Evolutionary conservation across 2,329 filamentous ascomycete species (phyloP).

Genomic region (Calonectria pteridis): DNA sequence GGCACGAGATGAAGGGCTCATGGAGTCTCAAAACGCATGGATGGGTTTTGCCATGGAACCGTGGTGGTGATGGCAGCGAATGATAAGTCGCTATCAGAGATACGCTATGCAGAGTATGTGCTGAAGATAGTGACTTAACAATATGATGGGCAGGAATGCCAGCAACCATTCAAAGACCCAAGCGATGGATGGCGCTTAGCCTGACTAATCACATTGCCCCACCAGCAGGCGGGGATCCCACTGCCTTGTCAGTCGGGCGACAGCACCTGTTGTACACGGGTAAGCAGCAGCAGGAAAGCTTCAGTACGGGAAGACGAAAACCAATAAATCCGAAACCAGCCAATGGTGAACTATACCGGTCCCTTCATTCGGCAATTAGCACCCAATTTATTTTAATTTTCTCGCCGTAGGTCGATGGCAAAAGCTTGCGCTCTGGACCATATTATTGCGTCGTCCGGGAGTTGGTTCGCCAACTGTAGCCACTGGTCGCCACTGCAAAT

Average conservation of each 20-base stretch:
- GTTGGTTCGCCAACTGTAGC: slow-evolving; percentile 5
- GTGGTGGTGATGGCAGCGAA: slow-evolving; percentile 31
- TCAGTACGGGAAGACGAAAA: not conserved
- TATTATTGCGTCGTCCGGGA: not conserved
- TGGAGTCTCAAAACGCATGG: slow-evolving; percentile 43
- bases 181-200: slow-evolving; percentile 13
- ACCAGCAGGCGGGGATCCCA: slow-evolving; percentile 10
- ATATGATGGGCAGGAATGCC: slow-evolving; percentile 10
- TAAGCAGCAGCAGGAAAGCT: not conserved
- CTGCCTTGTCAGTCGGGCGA: slow-evolving; percentile 7
- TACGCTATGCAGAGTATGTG: not conserved
- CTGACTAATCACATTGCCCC: slow-evolving; percentile 25
- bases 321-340: not conserved
- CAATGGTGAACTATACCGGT: not conserved
- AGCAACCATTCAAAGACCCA: slow-evolving; percentile 16
- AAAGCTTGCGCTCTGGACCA: not conserved
- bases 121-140: slow-evolving; percentile 19
- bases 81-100: slow-evolving; percentile 23
- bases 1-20: slow-evolving; percentile 43
- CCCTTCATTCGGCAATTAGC: not conserved
- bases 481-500: slow-evolving; percentile 18
- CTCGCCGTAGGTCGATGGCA: not conserved
- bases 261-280: not conserved
- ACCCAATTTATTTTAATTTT: not conserved
- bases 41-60: slow-evolving; percentile 44